Evolutionary conservation across 208 protist genomes (phyloP), one percentile per base, ranked within the genome.

Genomic region (Herpetomonas muscarum): DNA sequence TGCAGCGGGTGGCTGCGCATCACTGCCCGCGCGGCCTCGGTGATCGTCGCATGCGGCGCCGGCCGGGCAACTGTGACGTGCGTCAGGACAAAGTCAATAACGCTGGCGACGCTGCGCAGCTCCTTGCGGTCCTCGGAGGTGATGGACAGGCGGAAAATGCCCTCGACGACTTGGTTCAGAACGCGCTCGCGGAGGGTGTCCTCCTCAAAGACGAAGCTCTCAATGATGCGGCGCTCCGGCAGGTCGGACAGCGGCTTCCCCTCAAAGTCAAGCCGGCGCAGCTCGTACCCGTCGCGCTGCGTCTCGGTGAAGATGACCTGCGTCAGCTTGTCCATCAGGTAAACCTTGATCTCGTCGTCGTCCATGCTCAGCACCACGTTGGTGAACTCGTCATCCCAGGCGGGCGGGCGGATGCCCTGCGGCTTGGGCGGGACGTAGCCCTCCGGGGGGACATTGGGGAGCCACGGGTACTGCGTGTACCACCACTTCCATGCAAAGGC

Each of bases 241-340:
- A 93, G 76, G 5, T 70, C 75, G n/a, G 90, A 88, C 17, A 94
- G 76, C 12, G 90, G 87, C 48, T 93, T 96, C 45, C 90, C 90
- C 52, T 96, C 90, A 71, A 96, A 96, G 70, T 96, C 90, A 6
- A 96, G 65, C 0, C 87, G 79, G 26, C 90, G 84, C 28, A 96
- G 61, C 61, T 96, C 90, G 73, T 96, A 96, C 31, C 90, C 90
- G 58, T 96, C 90, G 15, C 81, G 74, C 60, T 90, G 84, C 26
- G 81, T 90, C 59, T 96, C 90, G 12, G 62, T 65, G 55, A 92
- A 92, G 29, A 96, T 91, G 28, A 96, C 83, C 30, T 94, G 79
- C 1, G 83, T 90, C 24, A 96, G 79, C 55, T 90, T 89, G 17
- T 86, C 71, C 30, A 93, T 3, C 17, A 91, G 59, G 67, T 93